Base-by-base conservation (phyloP, 1,139 yeast genomes). In the Pichia sp. region DNA sequence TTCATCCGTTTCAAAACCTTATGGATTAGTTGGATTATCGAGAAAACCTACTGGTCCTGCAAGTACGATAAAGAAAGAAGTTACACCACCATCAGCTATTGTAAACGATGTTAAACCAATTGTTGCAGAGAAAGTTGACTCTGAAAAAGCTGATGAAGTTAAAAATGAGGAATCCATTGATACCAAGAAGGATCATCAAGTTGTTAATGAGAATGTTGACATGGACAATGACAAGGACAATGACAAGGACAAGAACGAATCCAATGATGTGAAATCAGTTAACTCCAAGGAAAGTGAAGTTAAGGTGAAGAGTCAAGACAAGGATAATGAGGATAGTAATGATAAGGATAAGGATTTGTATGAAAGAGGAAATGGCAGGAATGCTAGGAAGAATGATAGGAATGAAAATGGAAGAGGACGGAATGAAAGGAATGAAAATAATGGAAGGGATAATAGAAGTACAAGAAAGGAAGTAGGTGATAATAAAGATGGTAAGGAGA, bases 1-100 rank as follows among this genome's bases (percentile, higher is more conserved):
- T n/a, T 36, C 40, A 19, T 15, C 41, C 7, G 35, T 34, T 10
- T 47, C 50, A 2, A 53, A 46, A 35, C 58, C 60, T 3, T 57
- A 57, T 36, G 61, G 61, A 12, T 41, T 56, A 28, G 58, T 56
- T 26, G 58, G 55, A 9, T 34, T 55, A 22, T 34, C 31, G 14
- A 26, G 18, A 9, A 26, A 32, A 31, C 17, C 31, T 22, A 20
- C 30, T 15, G 31, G n/a, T 9, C 25, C 28, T 12, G 15, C 18
- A 38, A 39, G 22, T 12, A 19, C 39, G n/a, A n/a, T n/a, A n/a
- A 28, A 5, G 24, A 31, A 22, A 10, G 15, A 20, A n/a, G n/a
- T n/a, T n/a, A n/a, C n/a, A n/a, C n/a, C n/a, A n/a, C n/a, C n/a
- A n/a, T n/a, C n/a, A n/a, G n/a, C n/a, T n/a, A n/a, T n/a, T n/a